A percentile compares a stretch with the other conserved stretches of the same genome.
phyloP scores from a whole-genome alignment of 2,329 filamentous ascomycete species.

The Aspergillus tamarii region DNA sequence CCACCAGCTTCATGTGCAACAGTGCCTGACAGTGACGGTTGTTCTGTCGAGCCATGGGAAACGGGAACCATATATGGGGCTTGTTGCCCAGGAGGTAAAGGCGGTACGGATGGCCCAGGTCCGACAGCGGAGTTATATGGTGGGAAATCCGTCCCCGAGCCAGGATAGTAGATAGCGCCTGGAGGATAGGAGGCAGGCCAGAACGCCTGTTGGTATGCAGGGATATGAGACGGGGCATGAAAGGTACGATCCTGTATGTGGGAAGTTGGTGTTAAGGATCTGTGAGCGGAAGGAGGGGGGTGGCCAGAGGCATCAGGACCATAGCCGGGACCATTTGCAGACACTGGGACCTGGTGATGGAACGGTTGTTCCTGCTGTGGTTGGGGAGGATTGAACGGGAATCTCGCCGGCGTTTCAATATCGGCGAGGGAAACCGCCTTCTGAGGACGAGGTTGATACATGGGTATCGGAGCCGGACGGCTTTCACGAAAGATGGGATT shows the following conservation, averaged over 20 bases:
- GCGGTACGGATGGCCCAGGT: conserved; percentile 53
- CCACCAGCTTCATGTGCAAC: conserved; percentile 89
- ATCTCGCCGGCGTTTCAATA: conserved; percentile 78
- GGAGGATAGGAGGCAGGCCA: conserved; percentile 62
- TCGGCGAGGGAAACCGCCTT: conserved; percentile 91
- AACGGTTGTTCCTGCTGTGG: conserved; percentile 80
- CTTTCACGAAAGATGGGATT: conserved; percentile 63
- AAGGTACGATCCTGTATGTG: conserved; percentile 93
- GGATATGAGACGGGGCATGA: conserved; percentile 87
- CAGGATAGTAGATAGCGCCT: conserved; percentile 71
- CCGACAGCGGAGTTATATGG: conserved; percentile 52
- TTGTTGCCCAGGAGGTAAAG: conserved; percentile 61
- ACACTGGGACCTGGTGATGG: conserved; percentile 87
- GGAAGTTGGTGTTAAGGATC: conserved; percentile 79
- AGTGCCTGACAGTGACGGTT: conserved; percentile 55
- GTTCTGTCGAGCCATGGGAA: conserved; percentile 36
- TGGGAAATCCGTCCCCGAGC: conserved; percentile 42
- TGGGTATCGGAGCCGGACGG: conserved; percentile 66
- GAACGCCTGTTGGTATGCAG: conserved; percentile 63
- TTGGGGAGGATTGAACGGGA: conserved; percentile 62
- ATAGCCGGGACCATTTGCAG: conserved; percentile 64
- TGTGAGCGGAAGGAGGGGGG: conserved; percentile 58
- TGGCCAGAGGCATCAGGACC: conserved; percentile 62
- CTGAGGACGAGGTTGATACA: conserved; percentile 94
- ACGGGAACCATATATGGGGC: conserved; percentile 39